Conservation (phyloP, 2,329 filamentous ascomycete genomes). For the Aspergillus sp. region DNA sequence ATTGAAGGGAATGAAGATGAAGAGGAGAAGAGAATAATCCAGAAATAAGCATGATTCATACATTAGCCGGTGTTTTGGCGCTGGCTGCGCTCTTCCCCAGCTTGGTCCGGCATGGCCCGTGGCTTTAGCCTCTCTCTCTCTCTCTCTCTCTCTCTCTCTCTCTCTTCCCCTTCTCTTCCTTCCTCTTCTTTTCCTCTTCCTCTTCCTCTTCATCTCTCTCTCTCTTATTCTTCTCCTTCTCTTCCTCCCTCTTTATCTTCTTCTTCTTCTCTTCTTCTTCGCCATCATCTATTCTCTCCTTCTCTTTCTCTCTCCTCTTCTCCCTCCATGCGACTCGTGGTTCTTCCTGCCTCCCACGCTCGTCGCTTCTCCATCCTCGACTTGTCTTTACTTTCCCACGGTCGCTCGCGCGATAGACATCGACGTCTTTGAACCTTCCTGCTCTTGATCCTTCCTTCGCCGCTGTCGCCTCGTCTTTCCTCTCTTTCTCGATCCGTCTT, state of each 20-base stretch:
- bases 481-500: not conserved
- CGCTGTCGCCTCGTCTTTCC: not conserved
- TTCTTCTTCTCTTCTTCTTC: constrained; percentile 4
- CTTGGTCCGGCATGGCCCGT: constrained; percentile 17
- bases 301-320: constrained; percentile 2
- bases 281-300: constrained; percentile 3
- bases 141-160: constrained; percentile 6
- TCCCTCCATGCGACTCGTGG: not conserved
- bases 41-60: not conserved
- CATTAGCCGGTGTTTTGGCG: constrained; percentile 5
- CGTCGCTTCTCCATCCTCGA: constrained; percentile 11
- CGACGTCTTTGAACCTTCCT: constrained; percentile 8
- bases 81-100: constrained; percentile 8
- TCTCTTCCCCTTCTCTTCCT: constrained; percentile 6
- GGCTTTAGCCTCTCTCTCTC: constrained; percentile 13
- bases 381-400: constrained; percentile 15
- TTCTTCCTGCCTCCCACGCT: constrained; percentile 13
- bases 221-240: constrained; percentile 7
- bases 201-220: constrained; percentile 5
- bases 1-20: not conserved
- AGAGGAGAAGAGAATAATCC: not conserved
- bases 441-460: not conserved
- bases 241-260: constrained; percentile 7
- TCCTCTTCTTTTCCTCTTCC: constrained; percentile 2
- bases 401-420: constrained; percentile 18